Percentiles rank a stretch among this genome's conserved stretches.
These are phyloP conservation scores for Gossypium ekmanianum DNA, from an alignment of 345 rosid species.

Conservation along the genomic window DNA sequence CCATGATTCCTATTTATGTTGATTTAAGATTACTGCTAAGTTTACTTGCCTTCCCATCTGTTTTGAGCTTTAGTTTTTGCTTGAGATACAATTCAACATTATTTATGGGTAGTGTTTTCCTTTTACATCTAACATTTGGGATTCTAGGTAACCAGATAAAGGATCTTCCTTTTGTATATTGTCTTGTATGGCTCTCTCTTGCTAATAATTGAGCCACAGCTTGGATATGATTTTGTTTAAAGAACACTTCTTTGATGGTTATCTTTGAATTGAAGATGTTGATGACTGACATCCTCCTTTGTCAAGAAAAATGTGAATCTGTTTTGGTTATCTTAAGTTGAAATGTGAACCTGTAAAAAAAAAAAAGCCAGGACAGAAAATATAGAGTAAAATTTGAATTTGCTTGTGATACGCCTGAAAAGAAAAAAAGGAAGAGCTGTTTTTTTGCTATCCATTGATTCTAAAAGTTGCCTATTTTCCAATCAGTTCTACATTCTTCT, in stretches of 20 bases:
- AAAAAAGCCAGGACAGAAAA: not conserved
- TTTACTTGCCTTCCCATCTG: not conserved
- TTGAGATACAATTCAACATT: not conserved
- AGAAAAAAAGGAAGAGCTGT: not conserved
- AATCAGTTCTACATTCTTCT: not conserved
- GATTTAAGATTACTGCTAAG: not conserved
- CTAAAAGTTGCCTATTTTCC: not conserved
- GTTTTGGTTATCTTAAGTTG: not conserved
- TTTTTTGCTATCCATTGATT: not conserved
- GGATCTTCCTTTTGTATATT: not conserved
- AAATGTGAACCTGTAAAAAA: not conserved
- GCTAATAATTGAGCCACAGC: not conserved
- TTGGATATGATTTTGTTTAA: not conserved
- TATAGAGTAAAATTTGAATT: not conserved
- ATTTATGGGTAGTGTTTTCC: not conserved
- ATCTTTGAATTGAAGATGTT: slow-evolving; percentile 6
- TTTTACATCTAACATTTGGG: not conserved
- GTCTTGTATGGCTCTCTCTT: not conserved
- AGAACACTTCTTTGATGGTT: slow-evolving; percentile 11
- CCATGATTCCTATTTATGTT: not conserved
- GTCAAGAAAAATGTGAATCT: not conserved
- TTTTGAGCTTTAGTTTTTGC: not conserved
- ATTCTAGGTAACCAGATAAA: not conserved
- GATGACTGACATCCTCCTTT: not conserved
- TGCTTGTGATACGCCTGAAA: not conserved